Percentiles rank a stretch among this genome's conserved stretches.
These are phyloP conservation scores for Camelina hispida DNA, from an alignment of 345 rosid genomes.

Conservation along the genomic window DNA sequence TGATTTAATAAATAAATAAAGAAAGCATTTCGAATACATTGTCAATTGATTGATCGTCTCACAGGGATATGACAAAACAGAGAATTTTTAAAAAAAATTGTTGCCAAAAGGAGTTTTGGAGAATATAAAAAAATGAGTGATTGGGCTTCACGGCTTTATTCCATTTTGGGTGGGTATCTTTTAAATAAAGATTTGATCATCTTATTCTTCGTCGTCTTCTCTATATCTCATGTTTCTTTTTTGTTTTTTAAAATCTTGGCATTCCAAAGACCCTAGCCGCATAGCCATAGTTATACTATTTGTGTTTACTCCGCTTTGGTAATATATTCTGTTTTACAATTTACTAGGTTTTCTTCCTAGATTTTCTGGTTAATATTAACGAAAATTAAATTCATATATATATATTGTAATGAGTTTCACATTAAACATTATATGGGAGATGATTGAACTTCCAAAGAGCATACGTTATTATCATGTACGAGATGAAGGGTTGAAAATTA, in stretches of 20 bases:
- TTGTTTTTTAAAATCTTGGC: not conserved
- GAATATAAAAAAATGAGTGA: slow-evolving; percentile 35
- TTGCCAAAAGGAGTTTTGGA: slow-evolving; percentile 32
- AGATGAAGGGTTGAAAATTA: too few species aligned
- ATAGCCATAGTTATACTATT: not conserved
- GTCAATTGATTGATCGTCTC: slow-evolving; percentile 33
- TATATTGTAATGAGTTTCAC: too few species aligned
- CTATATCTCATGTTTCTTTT: not conserved
- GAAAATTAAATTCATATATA: too few species aligned
- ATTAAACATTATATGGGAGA: too few species aligned
- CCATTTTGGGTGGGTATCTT: slow-evolving; percentile 45
- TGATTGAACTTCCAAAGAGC: too few species aligned
- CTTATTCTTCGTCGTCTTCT: slow-evolving; percentile 12
- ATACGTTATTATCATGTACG: too few species aligned
- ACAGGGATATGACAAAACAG: slow-evolving; percentile 26
- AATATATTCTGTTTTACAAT: too few species aligned
- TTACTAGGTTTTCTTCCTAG: too few species aligned
- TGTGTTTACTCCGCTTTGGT: too few species aligned
- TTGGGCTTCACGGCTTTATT: slow-evolving; percentile 37
- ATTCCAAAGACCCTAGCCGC: slow-evolving; percentile 24
- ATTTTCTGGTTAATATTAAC: too few species aligned
- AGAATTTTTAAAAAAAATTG: slow-evolving; percentile 14
- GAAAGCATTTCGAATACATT: slow-evolving; percentile 20
- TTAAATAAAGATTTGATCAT: slow-evolving; percentile 28
- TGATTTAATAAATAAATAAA: not conserved